Base-by-base conservation (phyloP, 2,329 filamentous ascomycete genomes). In the Sporothrix pseudoabietina region DNA sequence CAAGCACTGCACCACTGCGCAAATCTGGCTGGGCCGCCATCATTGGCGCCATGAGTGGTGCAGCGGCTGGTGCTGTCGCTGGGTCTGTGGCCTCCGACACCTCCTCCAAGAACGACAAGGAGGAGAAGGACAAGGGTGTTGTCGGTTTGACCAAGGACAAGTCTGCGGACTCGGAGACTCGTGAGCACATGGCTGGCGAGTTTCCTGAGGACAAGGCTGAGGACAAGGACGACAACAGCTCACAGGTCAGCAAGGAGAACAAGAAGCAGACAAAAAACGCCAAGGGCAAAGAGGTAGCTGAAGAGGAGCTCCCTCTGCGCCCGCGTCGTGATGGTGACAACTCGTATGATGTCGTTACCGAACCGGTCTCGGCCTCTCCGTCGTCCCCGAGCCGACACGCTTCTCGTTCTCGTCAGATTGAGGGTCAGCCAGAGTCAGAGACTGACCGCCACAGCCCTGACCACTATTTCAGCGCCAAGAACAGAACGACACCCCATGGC, bases 281-380 rank as follows among this genome's bases (percentile, higher is more conserved):
- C 63, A 30, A 69, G 55, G 63, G 65, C 65, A 71, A 68, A 68
- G 70, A 72, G 54, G 71, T 26, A 47, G 73, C 68, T 74, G 73
- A 74, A 74, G 71, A 72, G 73, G 73, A 74, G 71, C 71, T 72
- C 66, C 71, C 70, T 74, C 65, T 55, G 65, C 73, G 65, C 73
- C 66, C 66, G 54, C 52, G 44, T 30, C 65, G 47, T 47, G 47
- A 52, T 26, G 65, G 10, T 26, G 47, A 16, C 4, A n/a, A 19
- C 26, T 7, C 41, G 26, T 16, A 22, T 7, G 26, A 41, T 16
- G 35, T 54, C 57, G 30, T 12, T 26, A 2, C 59, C 14, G 5
- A 82, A 82, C 19, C 80, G 79, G 7, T 86, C 87, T 19, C 87
- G 87, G 39, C 78, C 84, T 26, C 84, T 87, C 22, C 89, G 90